phyloP scores from a whole-genome alignment of 768 basidiomycete genomes.

The Butyriboletus loyo region DNA sequence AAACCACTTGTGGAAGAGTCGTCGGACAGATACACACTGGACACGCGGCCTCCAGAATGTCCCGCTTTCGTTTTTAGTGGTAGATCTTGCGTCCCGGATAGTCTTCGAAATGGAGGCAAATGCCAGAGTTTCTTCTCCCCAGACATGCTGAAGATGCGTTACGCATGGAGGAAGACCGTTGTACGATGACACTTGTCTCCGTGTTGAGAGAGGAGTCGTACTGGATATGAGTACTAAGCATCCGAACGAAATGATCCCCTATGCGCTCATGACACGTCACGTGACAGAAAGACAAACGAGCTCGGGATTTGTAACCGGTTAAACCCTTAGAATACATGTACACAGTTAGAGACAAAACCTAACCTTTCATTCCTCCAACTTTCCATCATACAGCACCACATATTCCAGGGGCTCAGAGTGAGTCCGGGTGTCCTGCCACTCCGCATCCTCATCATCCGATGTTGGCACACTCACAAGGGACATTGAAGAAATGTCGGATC shows the following conservation, averaged over 20 bases:
- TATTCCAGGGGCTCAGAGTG: slow-evolving; percentile 52
- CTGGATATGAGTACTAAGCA: not conserved
- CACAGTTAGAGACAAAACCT: too few relatives aligned
- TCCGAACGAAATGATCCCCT: slow-evolving; percentile 6
- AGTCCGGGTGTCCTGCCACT: slow-evolving; percentile 58
- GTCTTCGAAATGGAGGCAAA: slow-evolving; percentile 22
- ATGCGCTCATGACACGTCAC: slow-evolving; percentile 4
- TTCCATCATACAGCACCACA: slow-evolving; percentile 70
- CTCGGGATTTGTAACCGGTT: too few relatives aligned
- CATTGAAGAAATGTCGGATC: slow-evolving; percentile 45
- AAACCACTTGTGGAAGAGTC: slow-evolving; percentile 13
- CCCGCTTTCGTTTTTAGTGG: not conserved
- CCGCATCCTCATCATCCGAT: slow-evolving; percentile 50
- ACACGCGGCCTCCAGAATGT: slow-evolving; percentile 10
- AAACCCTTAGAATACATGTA: too few relatives aligned
- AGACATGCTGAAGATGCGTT: slow-evolving; percentile 15
- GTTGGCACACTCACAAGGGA: slow-evolving; percentile 62
- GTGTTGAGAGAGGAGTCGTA: not conserved
- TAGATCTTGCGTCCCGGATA: slow-evolving; percentile 7
- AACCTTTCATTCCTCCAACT: slow-evolving; percentile 43
- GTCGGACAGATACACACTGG: slow-evolving; percentile 23
- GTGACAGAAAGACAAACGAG: too few relatives aligned
- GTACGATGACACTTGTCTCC: not conserved
- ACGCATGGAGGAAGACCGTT: slow-evolving; percentile 6
- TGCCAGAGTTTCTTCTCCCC: slow-evolving; percentile 27